A percentile compares a stretch with the other conserved stretches of the same genome.
These are phyloP conservation scores for Shiraia sp. DNA, from an alignment of 2,329 filamentous ascomycete genomes.

Conservation along the genomic window DNA sequence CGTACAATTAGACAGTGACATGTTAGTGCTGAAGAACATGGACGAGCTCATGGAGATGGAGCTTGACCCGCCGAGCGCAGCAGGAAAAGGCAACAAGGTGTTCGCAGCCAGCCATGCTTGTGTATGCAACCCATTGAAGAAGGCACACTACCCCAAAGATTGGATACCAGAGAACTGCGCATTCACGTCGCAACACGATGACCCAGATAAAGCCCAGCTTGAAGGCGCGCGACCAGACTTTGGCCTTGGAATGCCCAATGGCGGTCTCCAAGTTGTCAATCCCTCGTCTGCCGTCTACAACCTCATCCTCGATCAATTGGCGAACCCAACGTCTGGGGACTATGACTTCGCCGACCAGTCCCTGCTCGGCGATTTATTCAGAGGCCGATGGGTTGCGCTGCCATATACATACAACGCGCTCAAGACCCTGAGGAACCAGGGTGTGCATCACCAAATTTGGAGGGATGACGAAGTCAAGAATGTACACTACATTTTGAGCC, in stretches of 20 bases:
- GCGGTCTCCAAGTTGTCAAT: conserved; percentile 65
- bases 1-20: conserved; percentile 85
- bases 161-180: conserved; percentile 68
- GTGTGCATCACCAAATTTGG: conserved; percentile 64
- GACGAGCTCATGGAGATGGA: conserved; percentile 87
- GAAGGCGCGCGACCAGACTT: conserved; percentile 54
- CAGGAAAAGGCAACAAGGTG: conserved; percentile 63
- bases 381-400: conserved; percentile 60
- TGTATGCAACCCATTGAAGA: conserved; percentile 80
- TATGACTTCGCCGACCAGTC: conserved; percentile 67
- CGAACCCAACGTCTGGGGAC: conserved; percentile 49
- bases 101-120: conserved; percentile 86
- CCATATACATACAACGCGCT: conserved; percentile 66
- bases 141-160: conserved; percentile 74
- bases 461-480: conserved; percentile 64
- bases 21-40: conserved; percentile 83
- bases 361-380: conserved; percentile 61
- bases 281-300: conserved; percentile 59
- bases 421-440: conserved; percentile 61
- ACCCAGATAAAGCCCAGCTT: conserved; percentile 56
- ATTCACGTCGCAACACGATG: conserved; percentile 61
- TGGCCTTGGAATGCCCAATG: conserved; percentile 63
- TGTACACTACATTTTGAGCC: conserved; percentile 64
- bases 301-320: conserved; percentile 54
- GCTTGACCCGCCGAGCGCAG: conserved; percentile 63